Evolutionary conservation across 164 flowering plant species (phyloP).

Genomic region (Houttuynia cordata): DNA sequence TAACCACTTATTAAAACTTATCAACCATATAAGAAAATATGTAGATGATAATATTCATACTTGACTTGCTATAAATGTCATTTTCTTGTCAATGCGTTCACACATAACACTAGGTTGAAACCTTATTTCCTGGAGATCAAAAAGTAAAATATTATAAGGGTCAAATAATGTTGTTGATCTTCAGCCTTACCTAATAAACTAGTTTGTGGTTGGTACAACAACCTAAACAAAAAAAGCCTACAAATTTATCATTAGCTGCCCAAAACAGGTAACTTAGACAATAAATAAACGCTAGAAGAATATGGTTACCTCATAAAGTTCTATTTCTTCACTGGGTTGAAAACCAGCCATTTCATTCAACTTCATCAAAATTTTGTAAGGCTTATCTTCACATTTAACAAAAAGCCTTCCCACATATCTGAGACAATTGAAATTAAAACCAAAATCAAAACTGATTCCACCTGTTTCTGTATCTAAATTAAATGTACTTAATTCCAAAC

Average conservation of each 20-base stretch:
- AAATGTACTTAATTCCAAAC: not conserved
- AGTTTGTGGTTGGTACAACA: not conserved
- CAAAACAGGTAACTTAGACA: not conserved
- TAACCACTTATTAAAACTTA: not conserved
- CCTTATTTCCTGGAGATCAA: conserved; percentile 70
- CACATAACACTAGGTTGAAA: conserved; percentile 92
- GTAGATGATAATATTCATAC: conserved; percentile 15
- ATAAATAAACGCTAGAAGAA: not conserved
- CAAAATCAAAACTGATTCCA: conserved; percentile 1
- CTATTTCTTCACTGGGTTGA: conserved; percentile 76
- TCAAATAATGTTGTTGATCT: not conserved
- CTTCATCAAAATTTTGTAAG: conserved; percentile 54
- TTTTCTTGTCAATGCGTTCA: conserved; percentile 69
- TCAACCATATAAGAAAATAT: not conserved
- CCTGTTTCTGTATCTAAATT: too few species aligned
- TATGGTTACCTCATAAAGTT: conserved; percentile 73
- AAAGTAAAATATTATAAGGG: not conserved
- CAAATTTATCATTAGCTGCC: too few species aligned
- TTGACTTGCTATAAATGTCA: conserved; percentile 75
- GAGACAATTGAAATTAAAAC: conserved; percentile 10
- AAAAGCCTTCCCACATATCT: conserved; percentile 88
- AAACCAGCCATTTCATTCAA: conserved; percentile 91
- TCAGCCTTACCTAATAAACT: not conserved
- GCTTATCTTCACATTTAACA: conserved; percentile 71
- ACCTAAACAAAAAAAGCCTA: too few species aligned